phyloP scores from a whole-genome alignment of 768 basidiomycete species.

The Tephrocybe sp. region DNA sequence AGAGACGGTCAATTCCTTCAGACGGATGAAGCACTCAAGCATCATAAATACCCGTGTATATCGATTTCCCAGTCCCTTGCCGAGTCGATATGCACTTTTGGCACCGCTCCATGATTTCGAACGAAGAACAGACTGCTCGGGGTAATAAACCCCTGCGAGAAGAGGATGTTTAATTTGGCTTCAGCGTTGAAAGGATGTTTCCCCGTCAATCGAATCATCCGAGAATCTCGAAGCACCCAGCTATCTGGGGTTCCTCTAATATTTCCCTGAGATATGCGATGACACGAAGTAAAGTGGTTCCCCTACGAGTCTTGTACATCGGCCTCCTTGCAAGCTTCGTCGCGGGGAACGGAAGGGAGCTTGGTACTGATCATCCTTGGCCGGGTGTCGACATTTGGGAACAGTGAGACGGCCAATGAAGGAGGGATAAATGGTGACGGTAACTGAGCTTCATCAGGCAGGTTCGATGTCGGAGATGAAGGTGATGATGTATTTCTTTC shows the following conservation, averaged over 20 bases:
- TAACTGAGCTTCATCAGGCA: neutral
- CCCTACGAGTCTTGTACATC: slow-evolving; percentile 7
- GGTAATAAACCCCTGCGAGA: slow-evolving; percentile 53
- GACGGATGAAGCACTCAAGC: neutral
- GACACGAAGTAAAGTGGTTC: neutral
- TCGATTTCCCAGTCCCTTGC: slow-evolving; percentile 44
- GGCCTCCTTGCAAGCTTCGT: slow-evolving; percentile 3
- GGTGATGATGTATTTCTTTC: neutral
- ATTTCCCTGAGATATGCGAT: neutral
- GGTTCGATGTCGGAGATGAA: neutral
- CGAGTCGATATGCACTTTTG: slow-evolving; percentile 36
- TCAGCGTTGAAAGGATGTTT: slow-evolving; percentile 67
- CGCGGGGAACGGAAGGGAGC: slow-evolving; percentile 5
- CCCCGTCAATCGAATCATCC: slow-evolving; percentile 52
- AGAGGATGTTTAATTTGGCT: slow-evolving; percentile 43
- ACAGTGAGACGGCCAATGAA: slow-evolving; percentile 4
- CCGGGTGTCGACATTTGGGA: neutral
- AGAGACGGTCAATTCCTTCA: neutral
- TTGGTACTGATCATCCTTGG: neutral
- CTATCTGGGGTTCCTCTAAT: slow-evolving; percentile 23
- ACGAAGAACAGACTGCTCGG: slow-evolving; percentile 55
- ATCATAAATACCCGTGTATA: slow-evolving; percentile 36
- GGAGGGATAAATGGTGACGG: slow-evolving; percentile 9
- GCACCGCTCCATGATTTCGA: slow-evolving; percentile 65
- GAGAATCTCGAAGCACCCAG: slow-evolving; percentile 30